Evolutionary conservation across 306 rosid species (phyloP), one percentile per base, ranked within the genome.

Genomic region (Inga leiocalycina): DNA sequence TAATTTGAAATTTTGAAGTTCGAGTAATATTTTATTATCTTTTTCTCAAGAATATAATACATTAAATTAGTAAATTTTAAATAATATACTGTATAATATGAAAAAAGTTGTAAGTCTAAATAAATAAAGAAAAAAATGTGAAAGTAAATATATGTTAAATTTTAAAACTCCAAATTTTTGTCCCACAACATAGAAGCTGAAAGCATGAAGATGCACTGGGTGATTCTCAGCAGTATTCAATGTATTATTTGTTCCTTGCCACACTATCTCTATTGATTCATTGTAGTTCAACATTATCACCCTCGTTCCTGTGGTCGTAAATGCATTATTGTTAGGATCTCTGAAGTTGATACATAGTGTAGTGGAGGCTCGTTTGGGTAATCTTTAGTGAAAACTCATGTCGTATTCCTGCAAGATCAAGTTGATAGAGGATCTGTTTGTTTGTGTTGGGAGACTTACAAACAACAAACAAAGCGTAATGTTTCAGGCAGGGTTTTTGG

Each of bases 141-240:
- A 2, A 35, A 35, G 37, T 35, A 35, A 35, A 35, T 35, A 35
- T 35, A 2, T 35, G 30, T 27, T 27, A 27, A 27, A 27, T 27
- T 27, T 27, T 35, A 35, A 35, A 71, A 76, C 79, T 4, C 86
- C 84, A 0, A 71, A 11, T 6, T 87, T 87, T 1, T 65, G 5
- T 66, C 89, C 89, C 2, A 84, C 80, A 61, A 87, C 78, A 48
- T 81, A 87, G 52, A 77, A 87, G 17, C 80, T 88, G 61, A 32
- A 88, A 12, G 91, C 91, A 70, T 90, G 93, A 19, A 88, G 83
- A 76, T 90, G 93, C 77, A 87, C 74, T 2, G 91, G 90, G 48
- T 90, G 93, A 81, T 80, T 88, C 89, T 86, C 89, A 5, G 90
- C 80, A 13, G 48, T 78, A n/a, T 4, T 70, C 9, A 39, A 0